Evolutionary conservation across 1,284 basidiomycete species (phyloP).

Genomic region (Amylostereum areolatum): DNA sequence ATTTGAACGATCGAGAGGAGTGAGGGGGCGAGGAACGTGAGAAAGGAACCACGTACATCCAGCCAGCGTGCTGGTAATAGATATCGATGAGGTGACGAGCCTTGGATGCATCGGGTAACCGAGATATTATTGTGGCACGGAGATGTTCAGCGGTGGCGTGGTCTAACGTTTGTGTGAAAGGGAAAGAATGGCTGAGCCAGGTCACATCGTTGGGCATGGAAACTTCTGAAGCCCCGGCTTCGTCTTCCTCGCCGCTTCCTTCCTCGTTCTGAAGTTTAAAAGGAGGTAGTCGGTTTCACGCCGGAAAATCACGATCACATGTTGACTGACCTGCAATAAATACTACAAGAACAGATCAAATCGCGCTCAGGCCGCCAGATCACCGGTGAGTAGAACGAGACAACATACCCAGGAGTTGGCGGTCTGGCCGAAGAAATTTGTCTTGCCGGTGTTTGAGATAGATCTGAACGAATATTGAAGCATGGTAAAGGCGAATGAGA

Average conservation of each 20-base stretch:
- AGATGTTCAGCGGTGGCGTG: conserved; percentile 36
- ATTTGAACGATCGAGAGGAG: conserved; percentile 6
- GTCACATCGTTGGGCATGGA: conserved; percentile 42
- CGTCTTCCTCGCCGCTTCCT: conserved; percentile 46
- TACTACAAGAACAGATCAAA: conserved; percentile 22
- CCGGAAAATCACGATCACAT: not conserved
- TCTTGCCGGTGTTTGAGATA: conserved; percentile 52
- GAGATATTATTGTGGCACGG: conserved; percentile 35
- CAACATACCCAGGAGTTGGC: conserved; percentile 61
- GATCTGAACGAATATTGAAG: conserved; percentile 32
- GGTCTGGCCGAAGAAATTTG: conserved; percentile 58
- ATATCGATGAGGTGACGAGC: conserved; percentile 40
- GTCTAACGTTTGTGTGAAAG: conserved; percentile 38
- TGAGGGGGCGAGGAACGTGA: conserved; percentile 8
- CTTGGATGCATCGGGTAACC: conserved; percentile 37
- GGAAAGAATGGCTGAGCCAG: conserved; percentile 56
- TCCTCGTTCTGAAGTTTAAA: conserved; percentile 43
- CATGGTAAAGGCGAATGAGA: conserved; percentile 8
- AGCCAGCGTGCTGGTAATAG: conserved; percentile 62
- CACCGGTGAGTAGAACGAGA: conserved; percentile 3
- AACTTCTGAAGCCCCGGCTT: conserved; percentile 29
- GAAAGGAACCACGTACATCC: conserved; percentile 46
- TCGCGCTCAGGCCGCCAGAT: conserved; percentile 6
- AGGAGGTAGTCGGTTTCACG: not conserved
- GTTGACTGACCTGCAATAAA: conserved; percentile 26